These are phyloP conservation scores for Cladophialophora carrionii DNA, from an alignment of 2,329 filamentous ascomycete species.

Conservation along the genomic window DNA sequence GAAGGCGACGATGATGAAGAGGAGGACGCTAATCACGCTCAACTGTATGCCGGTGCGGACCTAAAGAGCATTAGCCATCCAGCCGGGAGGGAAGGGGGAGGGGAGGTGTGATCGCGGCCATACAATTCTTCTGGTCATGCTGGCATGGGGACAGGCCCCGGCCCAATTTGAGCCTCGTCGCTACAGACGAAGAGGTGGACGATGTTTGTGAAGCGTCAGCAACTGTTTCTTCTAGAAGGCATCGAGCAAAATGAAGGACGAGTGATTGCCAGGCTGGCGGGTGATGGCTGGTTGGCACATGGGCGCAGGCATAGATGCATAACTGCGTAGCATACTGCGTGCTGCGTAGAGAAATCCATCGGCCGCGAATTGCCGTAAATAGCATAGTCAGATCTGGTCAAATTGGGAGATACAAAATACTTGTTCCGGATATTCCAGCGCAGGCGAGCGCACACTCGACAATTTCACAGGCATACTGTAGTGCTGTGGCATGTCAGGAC, in stretches of 20 bases:
- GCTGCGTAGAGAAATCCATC: not conserved
- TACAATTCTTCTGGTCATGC: slow-evolving; percentile 36
- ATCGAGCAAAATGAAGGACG: not conserved
- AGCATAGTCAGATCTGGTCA: slow-evolving; percentile 20
- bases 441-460: not conserved
- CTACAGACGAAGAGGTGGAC: not conserved
- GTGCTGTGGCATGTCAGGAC: slow-evolving; percentile 25
- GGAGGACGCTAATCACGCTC: slow-evolving; percentile 64
- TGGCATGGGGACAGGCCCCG: slow-evolving; percentile 27
- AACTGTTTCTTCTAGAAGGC: not conserved
- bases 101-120: not conserved
- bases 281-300: not conserved
- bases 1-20: slow-evolving; percentile 73
- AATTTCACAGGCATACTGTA: not conserved
- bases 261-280: not conserved
- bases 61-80: slow-evolving; percentile 41
- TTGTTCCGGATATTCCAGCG: slow-evolving; percentile 6
- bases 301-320: not conserved
- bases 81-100: not conserved
- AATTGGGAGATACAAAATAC: slow-evolving; percentile 5
- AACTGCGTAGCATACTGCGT: not conserved
- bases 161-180: not conserved
- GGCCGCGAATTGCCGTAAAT: slow-evolving; percentile 13
- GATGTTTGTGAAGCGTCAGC: not conserved
- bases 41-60: slow-evolving; percentile 75